A percentile compares a stretch with the other conserved stretches of the same genome.
Conservation (phyloP, 176 grass and related monocot species). For the Raddia distichophylla region DNA sequence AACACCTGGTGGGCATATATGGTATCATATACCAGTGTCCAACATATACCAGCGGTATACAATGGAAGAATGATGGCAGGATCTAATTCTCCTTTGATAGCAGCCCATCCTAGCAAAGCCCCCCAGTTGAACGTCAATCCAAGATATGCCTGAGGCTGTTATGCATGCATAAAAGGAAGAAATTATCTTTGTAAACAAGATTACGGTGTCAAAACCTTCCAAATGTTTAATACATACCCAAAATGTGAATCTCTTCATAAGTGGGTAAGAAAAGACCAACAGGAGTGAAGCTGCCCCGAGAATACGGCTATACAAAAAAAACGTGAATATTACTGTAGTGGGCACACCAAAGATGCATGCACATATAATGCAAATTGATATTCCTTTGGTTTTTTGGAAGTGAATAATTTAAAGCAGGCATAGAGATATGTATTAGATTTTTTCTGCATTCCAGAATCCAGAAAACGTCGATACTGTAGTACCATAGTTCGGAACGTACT, state of each 20-base stretch:
- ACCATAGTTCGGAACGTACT: neutral
- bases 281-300: slow-evolving; percentile 81
- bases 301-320: slow-evolving; percentile 61
- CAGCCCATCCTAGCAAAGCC: slow-evolving; percentile 87
- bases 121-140: slow-evolving; percentile 97
- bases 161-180: slow-evolving; percentile 14
- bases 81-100: slow-evolving; percentile 75
- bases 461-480: neutral
- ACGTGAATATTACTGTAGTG: neutral
- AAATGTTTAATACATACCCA: slow-evolving; percentile 51
- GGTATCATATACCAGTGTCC: slow-evolving; percentile 93
- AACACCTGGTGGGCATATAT: slow-evolving; percentile 97
- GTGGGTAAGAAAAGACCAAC: slow-evolving; percentile 84
- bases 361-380: slow-evolving; percentile 10
- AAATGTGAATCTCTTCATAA: slow-evolving; percentile 94
- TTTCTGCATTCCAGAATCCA: neutral
- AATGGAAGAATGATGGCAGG: slow-evolving; percentile 70
- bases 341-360: neutral
- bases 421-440: neutral
- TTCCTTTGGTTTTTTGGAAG: neutral
- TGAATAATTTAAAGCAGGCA: neutral
- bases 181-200: neutral
- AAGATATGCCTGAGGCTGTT: slow-evolving; percentile 89
- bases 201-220: neutral
- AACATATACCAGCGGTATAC: slow-evolving; percentile 81